Evolutionary conservation across 352 stramenopile species (phyloP), one percentile per base, ranked within the genome.

Genomic region (Phytophthora quininea): DNA sequence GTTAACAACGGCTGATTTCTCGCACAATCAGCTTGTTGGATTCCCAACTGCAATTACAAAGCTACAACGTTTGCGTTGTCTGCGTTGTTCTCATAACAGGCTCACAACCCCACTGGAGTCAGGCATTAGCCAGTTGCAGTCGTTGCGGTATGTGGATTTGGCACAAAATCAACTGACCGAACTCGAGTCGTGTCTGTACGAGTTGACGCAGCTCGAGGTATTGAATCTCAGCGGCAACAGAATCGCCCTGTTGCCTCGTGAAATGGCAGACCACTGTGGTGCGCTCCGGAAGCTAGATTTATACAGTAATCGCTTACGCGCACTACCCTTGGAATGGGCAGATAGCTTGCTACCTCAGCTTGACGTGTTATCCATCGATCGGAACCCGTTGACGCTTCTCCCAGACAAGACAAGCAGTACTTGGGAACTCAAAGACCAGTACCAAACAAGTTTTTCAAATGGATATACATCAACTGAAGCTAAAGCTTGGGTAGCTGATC

Each of bases 351-450:
- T 93, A 0, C 35, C 58, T n/a, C 74, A 74, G 15, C 76, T 93
- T 11, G 78, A 92, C 0, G 78, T 91, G 12, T 60, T 92, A 4
- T 73, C 73, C 19, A 79, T 91, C 29, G 85, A 73, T 12, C 59
- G 64, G 30, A 93, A 93, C 48, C 81, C 85, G 29, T 62, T 93
- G 29, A 69, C 65, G 7, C 60, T 71, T 35, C 60, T 91, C n/a
- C 75, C 81, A 0, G 81, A 90, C 29, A 93, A 93, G 42, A 87
- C 73, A 61, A 90, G 85, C 68, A 71, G 72, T 29, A 76, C 69
- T 6, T 93, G 83, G 81, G 68, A 73, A 10, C 64, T 80, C 1
- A 74, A 76, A n/a, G 83, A 92, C 19, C 66, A 80, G 33, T 91
- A 88, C 58, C 62, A 62, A 55, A 79, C 80, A 1, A 68, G 67